Evolutionary conservation across 306 rosid species (phyloP).

Genomic region (Rosa multiflora): DNA sequence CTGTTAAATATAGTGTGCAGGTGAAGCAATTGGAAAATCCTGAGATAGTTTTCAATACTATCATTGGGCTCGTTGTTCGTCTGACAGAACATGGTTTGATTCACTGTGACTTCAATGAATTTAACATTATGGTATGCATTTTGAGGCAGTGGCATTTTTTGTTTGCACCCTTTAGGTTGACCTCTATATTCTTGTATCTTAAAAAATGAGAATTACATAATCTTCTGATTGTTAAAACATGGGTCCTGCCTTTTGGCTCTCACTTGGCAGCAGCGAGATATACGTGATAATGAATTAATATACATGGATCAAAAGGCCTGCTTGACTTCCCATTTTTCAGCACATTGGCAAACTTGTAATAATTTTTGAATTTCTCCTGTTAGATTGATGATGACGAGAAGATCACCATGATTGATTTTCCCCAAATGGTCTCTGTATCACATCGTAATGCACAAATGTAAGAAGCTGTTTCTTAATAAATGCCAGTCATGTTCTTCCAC

Average conservation of each 20-base stretch:
- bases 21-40: slow-evolving; percentile 85
- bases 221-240: not conserved
- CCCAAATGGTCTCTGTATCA: slow-evolving; percentile 91
- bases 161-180: not conserved
- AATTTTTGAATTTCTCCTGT: slow-evolving; percentile 6
- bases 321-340: slow-evolving; percentile 21
- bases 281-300: not conserved
- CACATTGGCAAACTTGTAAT: slow-evolving; percentile 9
- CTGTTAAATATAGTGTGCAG: slow-evolving; percentile 64
- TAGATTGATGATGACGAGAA: slow-evolving; percentile 87
- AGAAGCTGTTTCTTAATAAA: slow-evolving; percentile 30
- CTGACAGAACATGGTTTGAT: slow-evolving; percentile 91
- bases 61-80: slow-evolving; percentile 68
- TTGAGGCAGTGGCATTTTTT: slow-evolving; percentile 1
- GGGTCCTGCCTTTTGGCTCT: not conserved
- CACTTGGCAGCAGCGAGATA: not conserved
- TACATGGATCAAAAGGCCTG: not conserved
- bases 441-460: slow-evolving; percentile 93
- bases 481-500: not conserved
- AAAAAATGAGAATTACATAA: not conserved
- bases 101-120: slow-evolving; percentile 95
- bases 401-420: slow-evolving; percentile 89
- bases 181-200: not conserved
- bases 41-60: slow-evolving; percentile 72
- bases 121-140: slow-evolving; percentile 81